Percentiles rank a stretch among this genome's conserved stretches.
Evolutionary conservation across 208 protist genomes (phyloP).

Genomic region (Leishmania tarentolae): DNA sequence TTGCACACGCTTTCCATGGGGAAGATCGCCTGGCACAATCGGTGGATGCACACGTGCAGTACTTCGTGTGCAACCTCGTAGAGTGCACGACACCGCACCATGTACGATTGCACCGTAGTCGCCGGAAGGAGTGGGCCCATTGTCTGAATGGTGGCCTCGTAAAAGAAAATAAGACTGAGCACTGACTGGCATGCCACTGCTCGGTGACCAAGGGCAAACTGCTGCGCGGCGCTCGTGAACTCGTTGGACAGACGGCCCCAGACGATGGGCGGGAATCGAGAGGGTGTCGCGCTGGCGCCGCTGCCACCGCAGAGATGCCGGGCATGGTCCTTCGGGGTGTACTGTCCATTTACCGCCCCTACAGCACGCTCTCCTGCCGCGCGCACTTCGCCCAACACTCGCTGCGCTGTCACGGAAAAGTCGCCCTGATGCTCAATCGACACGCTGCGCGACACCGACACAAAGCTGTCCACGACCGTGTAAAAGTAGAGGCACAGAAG

Average conservation of each 20-base stretch:
- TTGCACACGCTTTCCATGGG: constrained; percentile 60
- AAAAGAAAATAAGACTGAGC: constrained; percentile 60
- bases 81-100: constrained; percentile 44
- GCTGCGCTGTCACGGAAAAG: constrained; percentile 51
- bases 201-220: constrained; percentile 70
- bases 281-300: constrained; percentile 1
- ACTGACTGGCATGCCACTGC: constrained; percentile 64
- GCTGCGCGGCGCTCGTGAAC: constrained; percentile 54
- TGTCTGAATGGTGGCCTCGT: constrained; percentile 58
- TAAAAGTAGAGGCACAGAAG: constrained; percentile 77
- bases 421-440: constrained; percentile 77
- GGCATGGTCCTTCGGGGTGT: constrained; percentile 21
- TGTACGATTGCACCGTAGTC: constrained; percentile 38
- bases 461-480: constrained; percentile 85
- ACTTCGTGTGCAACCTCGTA: constrained; percentile 61
- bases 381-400: constrained; percentile 53
- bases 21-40: constrained; percentile 73
- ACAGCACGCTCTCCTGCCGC: constrained; percentile 44
- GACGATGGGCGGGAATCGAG: constrained; percentile 69
- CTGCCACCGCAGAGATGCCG: constrained; percentile 6
- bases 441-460: constrained; percentile 75
- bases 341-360: constrained; percentile 36
- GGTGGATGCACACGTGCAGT: constrained; percentile 82
- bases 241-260: constrained; percentile 56
- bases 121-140: constrained; percentile 61